These are phyloP conservation scores for Picea engelmannii DNA, from an alignment of 83 land plant genomes.

Conservation along the genomic window DNA sequence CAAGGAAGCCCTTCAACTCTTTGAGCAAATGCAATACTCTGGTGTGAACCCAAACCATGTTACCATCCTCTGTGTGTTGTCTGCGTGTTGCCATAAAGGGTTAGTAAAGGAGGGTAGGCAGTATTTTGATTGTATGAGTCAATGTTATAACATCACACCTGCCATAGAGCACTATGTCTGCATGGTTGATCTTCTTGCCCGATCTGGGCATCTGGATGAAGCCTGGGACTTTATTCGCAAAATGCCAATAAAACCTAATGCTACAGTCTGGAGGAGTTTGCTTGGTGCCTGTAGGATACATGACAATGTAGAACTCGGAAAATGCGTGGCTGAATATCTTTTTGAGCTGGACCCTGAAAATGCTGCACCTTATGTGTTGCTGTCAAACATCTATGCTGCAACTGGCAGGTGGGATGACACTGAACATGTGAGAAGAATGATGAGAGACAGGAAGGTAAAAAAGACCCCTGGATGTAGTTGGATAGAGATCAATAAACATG, in stretches of 20 bases:
- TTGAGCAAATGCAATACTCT: conserved; percentile 20
- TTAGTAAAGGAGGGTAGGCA: conserved; percentile 20
- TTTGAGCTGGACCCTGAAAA: neutral
- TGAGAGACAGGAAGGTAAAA: conserved; percentile 5
- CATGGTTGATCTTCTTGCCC: conserved; percentile 14
- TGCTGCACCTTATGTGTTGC: conserved; percentile 7
- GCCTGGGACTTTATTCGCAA: neutral
- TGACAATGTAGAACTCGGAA: conserved; percentile 1
- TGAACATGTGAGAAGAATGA: conserved; percentile 3
- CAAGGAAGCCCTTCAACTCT: conserved; percentile 17
- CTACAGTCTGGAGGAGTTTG: conserved; percentile 3
- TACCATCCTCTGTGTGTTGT: conserved; percentile 17
- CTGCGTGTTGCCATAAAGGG: conserved; percentile 31
- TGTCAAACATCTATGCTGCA: conserved; percentile 14
- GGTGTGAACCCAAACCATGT: conserved; percentile 26
- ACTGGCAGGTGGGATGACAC: conserved; percentile 12
- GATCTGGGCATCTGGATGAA: conserved; percentile 2
- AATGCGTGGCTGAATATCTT: neutral
- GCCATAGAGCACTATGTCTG: conserved; percentile 6
- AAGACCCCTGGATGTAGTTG: conserved; percentile 13
- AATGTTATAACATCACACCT: conserved; percentile 2
- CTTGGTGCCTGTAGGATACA: conserved; percentile 13
- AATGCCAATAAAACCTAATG: conserved; percentile 13
- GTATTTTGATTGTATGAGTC: conserved; percentile 10
- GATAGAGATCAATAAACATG: neutral